phyloP scores from a whole-genome alignment of 345 rosid species.

The Melaleuca alternifolia region DNA sequence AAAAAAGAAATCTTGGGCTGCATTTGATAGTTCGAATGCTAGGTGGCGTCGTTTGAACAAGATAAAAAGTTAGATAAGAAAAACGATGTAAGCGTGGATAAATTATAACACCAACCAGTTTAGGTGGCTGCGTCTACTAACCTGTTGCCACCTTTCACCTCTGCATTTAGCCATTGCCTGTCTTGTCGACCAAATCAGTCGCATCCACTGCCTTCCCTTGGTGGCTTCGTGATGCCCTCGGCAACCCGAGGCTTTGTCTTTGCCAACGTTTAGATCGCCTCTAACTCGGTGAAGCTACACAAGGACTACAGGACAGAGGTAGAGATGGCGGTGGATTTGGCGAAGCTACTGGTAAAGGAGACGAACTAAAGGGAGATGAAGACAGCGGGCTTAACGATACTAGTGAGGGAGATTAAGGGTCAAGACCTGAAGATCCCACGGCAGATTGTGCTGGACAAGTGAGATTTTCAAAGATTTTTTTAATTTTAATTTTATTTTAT shows the following conservation, averaged over 20 bases:
- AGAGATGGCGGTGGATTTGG: not conserved
- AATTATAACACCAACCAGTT: too few relatives aligned
- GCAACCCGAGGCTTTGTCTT: not conserved
- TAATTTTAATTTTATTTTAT: too few relatives aligned
- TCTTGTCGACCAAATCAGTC: not conserved
- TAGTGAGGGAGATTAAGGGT: not conserved
- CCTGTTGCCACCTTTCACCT: not conserved
- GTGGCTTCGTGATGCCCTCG: not conserved
- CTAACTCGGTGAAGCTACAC: not conserved
- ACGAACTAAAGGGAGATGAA: not conserved
- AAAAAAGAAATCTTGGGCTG: not conserved
- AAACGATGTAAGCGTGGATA: too few relatives aligned
- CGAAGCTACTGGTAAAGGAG: not conserved
- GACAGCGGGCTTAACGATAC: not conserved
- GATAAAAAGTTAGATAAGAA: too few relatives aligned
- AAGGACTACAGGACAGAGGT: not conserved
- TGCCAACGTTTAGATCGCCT: accelerated
- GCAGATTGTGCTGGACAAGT: not conserved
- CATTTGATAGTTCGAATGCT: accelerated
- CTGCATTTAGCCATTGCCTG: not conserved
- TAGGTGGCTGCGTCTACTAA: not conserved
- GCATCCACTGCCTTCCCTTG: too few relatives aligned
- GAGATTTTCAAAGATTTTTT: not conserved
- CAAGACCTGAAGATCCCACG: not conserved
- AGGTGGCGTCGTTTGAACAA: accelerated